phyloP scores from a whole-genome alignment of 176 grass and related monocot genomes.

The Eleusine coracana region DNA sequence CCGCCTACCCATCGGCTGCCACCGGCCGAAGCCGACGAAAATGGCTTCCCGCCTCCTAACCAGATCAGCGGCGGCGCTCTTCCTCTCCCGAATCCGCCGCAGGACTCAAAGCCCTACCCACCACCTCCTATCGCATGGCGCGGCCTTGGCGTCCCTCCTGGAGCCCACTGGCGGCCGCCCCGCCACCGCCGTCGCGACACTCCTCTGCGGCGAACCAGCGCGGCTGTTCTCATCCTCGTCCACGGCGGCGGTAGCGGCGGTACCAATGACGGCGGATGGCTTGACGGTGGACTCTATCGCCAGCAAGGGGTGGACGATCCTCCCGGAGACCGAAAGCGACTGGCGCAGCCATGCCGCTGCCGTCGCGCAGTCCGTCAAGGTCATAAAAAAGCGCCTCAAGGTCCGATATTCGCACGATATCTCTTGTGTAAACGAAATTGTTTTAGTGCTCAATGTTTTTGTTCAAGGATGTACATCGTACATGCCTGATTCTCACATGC shows the following conservation, averaged over 20 bases:
- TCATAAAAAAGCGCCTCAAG: conserved; percentile 94
- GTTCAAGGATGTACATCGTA: neutral
- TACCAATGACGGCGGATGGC: conserved; percentile 67
- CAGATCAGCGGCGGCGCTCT: conserved; percentile 40
- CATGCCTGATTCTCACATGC: neutral
- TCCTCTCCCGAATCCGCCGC: conserved; percentile 44
- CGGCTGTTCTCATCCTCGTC: conserved; percentile 59
- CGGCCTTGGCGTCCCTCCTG: conserved; percentile 14
- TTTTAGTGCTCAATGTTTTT: neutral
- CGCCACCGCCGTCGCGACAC: neutral
- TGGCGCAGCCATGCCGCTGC: conserved; percentile 95
- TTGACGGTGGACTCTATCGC: conserved; percentile 74
- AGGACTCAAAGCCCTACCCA: conserved; percentile 23
- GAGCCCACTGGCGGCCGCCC: conserved; percentile 11
- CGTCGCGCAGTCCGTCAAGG: conserved; percentile 77
- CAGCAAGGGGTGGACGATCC: conserved; percentile 84
- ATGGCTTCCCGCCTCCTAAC: conserved; percentile 53
- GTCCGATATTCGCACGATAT: conserved; percentile 35
- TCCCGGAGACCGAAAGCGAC: conserved; percentile 75
- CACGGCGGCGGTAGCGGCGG: conserved; percentile 39
- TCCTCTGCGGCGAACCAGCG: conserved; percentile 1
- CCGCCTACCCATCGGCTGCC: neutral
- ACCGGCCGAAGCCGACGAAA: conserved; percentile 16
- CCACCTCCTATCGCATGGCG: conserved; percentile 25
- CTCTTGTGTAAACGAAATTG: neutral